Evolutionary conservation across 2,329 filamentous ascomycete species (phyloP), one percentile per base, ranked within the genome.

Genomic region (Fusarium abutilonis): DNA sequence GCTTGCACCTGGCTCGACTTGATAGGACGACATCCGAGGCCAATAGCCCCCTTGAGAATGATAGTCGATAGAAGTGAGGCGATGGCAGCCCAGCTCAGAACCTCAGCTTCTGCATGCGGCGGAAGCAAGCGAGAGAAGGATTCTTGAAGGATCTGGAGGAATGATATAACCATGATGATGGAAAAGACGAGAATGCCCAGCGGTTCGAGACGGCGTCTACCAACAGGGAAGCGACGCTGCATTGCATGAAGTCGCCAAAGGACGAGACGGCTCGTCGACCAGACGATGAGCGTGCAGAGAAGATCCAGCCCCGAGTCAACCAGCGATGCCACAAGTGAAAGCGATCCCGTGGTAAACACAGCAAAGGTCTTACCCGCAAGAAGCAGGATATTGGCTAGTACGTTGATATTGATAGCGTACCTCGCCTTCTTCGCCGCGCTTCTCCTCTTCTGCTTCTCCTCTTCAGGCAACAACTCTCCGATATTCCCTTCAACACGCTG

Each of bases 1-100:
- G 92, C 91, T 71, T 93, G 92, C 0, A 96, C 92, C 60, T 88
- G 91, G 5, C 89, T 91, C 73, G 94, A 94, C 69, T 89, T 90
- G 67, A 96, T 89, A 26, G 93, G 77, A 7, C 90, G 87, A 74
- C 91, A 96, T 86, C 89, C 94, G 26, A 95, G 72, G 85, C 91
- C 95, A 75, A 90, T 93, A n/a, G 85, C 75, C 14, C 89, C 86
- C 72, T 96, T 96, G 75, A 95, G 86, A 28, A 92, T 74, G 15
- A 96, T 89, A 0, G 92, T 96, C 19, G 84, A 80, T 1, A 88
- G 76, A 87, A 96, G 82, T 3, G 86, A 83, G 0, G 44, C 66
- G 9, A 74, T 68, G 13, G 73, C 73, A 9, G 68, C 51, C 50
- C 61, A 61, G 36, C 73, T 69, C 14, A 75, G 67, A 9, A 66